Conservation (phyloP, 306 rosid genomes). For the Casuarina glauca region DNA sequence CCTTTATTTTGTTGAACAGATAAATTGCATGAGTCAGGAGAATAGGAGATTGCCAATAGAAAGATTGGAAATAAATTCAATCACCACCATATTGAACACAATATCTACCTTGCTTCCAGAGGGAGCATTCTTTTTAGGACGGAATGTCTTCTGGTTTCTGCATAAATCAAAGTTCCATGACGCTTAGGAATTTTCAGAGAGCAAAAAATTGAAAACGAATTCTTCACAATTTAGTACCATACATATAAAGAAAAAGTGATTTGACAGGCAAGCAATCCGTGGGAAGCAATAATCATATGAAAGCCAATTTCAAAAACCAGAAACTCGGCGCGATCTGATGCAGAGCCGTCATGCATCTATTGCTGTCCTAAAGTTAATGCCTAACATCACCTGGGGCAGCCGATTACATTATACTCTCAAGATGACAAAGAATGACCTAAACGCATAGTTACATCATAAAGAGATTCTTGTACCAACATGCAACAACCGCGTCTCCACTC, state of each 20-base stretch:
- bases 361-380: neutral
- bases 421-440: neutral
- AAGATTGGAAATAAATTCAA: conserved; percentile 8
- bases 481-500: neutral
- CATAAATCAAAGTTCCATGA: conserved; percentile 27
- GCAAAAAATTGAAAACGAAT: neutral
- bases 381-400: neutral
- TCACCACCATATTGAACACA: neutral
- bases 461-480: neutral
- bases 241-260: neutral
- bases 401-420: neutral
- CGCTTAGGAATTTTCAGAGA: neutral
- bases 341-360: neutral
- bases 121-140: conserved; percentile 84
- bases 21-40: conserved; percentile 9
- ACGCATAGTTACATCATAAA: neutral
- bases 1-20: conserved; percentile 43
- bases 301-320: neutral
- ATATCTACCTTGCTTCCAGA: conserved; percentile 75
- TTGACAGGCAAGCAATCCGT: neutral
- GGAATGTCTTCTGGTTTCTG: conserved; percentile 85
- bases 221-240: neutral
- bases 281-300: neutral
- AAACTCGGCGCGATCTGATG: neutral
- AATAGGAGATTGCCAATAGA: neutral